Evolutionary conservation across 1,139 yeast genomes (phyloP).

Genomic region (Sugiyamaella neomexicana): DNA sequence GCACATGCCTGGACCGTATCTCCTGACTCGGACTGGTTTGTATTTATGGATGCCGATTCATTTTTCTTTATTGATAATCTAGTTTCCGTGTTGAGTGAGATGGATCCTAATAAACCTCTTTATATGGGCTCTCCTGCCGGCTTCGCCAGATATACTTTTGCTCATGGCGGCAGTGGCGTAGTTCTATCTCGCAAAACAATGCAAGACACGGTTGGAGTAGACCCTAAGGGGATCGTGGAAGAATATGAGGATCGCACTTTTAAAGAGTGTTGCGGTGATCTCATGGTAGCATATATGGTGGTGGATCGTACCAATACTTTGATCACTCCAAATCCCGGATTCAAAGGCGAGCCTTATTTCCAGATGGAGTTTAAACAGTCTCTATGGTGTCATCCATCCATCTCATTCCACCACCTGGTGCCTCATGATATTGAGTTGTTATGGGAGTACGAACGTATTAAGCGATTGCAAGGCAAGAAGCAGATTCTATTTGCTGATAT

Average conservation of each 20-base stretch:
- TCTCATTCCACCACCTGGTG: slow-evolving; percentile 36
- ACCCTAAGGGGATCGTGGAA: slow-evolving; percentile 24
- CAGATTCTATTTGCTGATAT: slow-evolving; percentile 34
- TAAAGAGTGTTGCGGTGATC: slow-evolving; percentile 42
- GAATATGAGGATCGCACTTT: slow-evolving; percentile 33
- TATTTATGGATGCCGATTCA: slow-evolving; percentile 42
- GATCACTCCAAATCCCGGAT: slow-evolving; percentile 4
- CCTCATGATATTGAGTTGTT: slow-evolving; percentile 37
- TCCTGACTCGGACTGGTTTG: slow-evolving; percentile 38
- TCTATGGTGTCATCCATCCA: slow-evolving; percentile 38
- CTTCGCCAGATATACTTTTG: slow-evolving; percentile 30
- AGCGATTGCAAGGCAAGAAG: slow-evolving; percentile 27
- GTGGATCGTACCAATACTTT: slow-evolving; percentile 20
- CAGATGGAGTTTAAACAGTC: slow-evolving; percentile 27
- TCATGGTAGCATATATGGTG: slow-evolving; percentile 37
- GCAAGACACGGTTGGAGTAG: slow-evolving; percentile 25
- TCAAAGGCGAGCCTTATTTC: slow-evolving; percentile 23
- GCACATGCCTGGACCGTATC: slow-evolving; percentile 36
- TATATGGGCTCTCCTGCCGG: slow-evolving; percentile 35
- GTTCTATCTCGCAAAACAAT: slow-evolving; percentile 38
- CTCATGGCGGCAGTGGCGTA: slow-evolving; percentile 43
- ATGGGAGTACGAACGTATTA: slow-evolving; percentile 38
- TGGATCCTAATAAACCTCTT: slow-evolving; percentile 31
- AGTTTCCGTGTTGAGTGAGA: slow-evolving; percentile 27
- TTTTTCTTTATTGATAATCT: slow-evolving; percentile 34